phyloP scores from a whole-genome alignment of 306 rosid species.

The Pterocarpus santalinus region DNA sequence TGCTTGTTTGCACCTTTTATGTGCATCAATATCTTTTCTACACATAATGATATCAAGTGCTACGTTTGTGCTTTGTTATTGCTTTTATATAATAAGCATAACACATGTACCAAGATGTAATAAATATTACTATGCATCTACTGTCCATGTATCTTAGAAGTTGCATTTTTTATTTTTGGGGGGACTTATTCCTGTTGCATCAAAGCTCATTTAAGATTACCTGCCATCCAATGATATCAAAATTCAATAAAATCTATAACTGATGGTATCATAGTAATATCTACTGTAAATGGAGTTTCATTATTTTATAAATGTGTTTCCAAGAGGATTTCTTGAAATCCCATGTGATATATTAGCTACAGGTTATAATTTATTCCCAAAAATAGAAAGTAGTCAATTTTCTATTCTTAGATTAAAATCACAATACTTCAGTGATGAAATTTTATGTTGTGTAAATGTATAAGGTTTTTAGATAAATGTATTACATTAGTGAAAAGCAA shows the following conservation, averaged over 20 bases:
- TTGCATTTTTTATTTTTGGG: background rate
- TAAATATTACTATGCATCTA: background rate
- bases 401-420: constrained; percentile 33
- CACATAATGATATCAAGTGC: constrained; percentile 7
- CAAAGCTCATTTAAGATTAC: constrained; percentile 1
- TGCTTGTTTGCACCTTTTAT: constrained; percentile 23
- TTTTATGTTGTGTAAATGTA: constrained; percentile 26
- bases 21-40: constrained; percentile 15
- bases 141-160: background rate
- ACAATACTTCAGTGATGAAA: constrained; percentile 19
- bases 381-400: constrained; percentile 18
- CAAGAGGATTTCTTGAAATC: constrained; percentile 11
- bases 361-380: constrained; percentile 6
- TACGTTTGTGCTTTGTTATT: constrained; percentile 12
- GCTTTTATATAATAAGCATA: background rate
- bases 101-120: too few relatives aligned
- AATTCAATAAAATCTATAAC: background rate
- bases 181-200: background rate
- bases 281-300: constrained; percentile 19
- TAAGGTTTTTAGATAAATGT: constrained; percentile 19
- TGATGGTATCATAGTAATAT: constrained; percentile 24
- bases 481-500: constrained; percentile 23
- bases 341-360: constrained; percentile 5
- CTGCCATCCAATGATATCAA: background rate
- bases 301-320: constrained; percentile 4